These are phyloP conservation scores for Paramecium sexaurelia DNA, from an alignment of 73 alveolate species.

Conservation along the genomic window DNA sequence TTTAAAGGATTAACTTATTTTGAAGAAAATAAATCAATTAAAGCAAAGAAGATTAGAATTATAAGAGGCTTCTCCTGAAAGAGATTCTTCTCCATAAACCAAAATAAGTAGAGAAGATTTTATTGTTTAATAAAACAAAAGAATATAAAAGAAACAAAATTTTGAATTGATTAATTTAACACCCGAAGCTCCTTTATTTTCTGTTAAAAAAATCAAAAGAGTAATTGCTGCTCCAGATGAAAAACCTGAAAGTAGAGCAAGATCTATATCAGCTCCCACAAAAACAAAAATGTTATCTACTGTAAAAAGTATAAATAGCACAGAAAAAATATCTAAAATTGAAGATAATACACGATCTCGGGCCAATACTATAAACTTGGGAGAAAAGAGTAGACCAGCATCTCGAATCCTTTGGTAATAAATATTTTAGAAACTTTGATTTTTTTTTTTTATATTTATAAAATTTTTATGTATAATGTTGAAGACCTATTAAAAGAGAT, in stretches of 20 bases:
- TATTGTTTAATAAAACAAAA: neutral
- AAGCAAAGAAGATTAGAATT: neutral
- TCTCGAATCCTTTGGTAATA: conserved; percentile 9
- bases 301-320: neutral
- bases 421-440: conserved; percentile 14
- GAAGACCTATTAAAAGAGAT: neutral
- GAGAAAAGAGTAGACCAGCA: conserved; percentile 4
- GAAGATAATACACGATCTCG: neutral
- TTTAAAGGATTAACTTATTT: neutral
- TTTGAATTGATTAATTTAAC: neutral
- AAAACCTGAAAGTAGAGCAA: neutral
- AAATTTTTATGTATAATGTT: neutral
- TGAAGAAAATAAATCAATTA: neutral
- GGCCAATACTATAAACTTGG: neutral
- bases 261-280: conserved; percentile 22
- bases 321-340: neutral
- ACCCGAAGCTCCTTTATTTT: neutral
- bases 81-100: neutral
- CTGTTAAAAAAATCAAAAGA: neutral
- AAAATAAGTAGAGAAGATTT: neutral
- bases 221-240: conserved; percentile 1
- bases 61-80: neutral
- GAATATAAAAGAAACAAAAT: neutral
- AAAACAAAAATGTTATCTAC: neutral
- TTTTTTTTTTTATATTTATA: neutral